Percentiles rank a stretch among this genome's conserved stretches.
These are phyloP conservation scores for Dacryopinax primogenitus DNA, from an alignment of 768 basidiomycete genomes.

Conservation along the genomic window DNA sequence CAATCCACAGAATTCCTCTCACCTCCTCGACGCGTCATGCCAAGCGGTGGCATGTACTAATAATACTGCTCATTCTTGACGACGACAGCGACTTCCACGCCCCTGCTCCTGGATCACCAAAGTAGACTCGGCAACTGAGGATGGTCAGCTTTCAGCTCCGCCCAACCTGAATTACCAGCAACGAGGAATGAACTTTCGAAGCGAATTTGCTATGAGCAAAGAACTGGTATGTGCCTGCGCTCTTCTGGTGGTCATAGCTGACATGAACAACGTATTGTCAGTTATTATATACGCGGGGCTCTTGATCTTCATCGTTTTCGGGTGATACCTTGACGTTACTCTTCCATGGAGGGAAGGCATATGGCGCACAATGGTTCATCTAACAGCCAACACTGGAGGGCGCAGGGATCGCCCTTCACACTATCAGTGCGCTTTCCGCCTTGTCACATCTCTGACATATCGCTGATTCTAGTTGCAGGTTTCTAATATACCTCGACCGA, in stretches of 20 bases:
- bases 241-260: not conserved
- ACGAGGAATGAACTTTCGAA: not conserved
- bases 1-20: no score
- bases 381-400: conserved; percentile 54
- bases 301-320: not conserved
- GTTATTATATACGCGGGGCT: not conserved
- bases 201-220: not conserved
- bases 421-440: conserved; percentile 39
- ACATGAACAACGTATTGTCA: not conserved
- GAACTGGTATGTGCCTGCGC: not conserved
- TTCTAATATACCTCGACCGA: conserved; percentile 66
- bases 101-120: no score
- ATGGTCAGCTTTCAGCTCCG: not conserved
- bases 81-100: no score
- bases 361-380: no score
- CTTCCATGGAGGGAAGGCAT: conserved; percentile 24
- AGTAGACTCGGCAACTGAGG: no score
- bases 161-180: not conserved
- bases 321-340: not conserved
- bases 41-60: no score
- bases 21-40: no score
- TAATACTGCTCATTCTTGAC: no score
- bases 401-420: conserved; percentile 42
- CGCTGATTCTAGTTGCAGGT: conserved; percentile 31
- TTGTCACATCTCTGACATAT: not conserved